Percentiles rank a stretch among this genome's conserved stretches.
phyloP scores from a whole-genome alignment of 2,329 filamentous ascomycete species.

The Verticillium longisporum region DNA sequence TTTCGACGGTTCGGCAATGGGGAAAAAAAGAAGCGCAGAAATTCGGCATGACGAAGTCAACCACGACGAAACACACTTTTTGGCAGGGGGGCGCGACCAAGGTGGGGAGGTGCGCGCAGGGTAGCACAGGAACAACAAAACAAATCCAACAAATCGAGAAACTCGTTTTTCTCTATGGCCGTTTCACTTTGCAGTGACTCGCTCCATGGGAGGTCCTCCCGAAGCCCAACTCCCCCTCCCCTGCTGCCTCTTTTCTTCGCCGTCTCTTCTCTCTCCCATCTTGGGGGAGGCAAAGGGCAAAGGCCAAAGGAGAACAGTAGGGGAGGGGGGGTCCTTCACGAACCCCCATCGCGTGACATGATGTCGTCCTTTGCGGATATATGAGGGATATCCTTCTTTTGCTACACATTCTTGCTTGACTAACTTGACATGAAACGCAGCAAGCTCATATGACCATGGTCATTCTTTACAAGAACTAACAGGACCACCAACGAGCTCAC shows the following conservation, averaged over 20 bases:
- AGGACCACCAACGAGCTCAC: background rate
- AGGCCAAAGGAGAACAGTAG: too few species aligned
- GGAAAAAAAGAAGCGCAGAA: background rate
- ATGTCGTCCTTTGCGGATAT: too few species aligned
- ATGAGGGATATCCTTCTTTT: background rate
- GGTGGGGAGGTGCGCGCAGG: background rate
- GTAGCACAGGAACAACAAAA: constrained; percentile 15
- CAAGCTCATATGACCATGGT: background rate
- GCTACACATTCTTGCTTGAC: background rate
- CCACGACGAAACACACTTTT: background rate
- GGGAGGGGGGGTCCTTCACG: too few species aligned
- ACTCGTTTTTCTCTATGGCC: constrained; percentile 59
- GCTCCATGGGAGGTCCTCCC: constrained; percentile 72
- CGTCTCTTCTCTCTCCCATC: too few species aligned
- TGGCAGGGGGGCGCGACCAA: background rate
- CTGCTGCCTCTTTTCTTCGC: constrained; percentile 3
- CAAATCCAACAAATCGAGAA: constrained; percentile 25
- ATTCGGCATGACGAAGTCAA: background rate
- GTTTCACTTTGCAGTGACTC: constrained; percentile 65
- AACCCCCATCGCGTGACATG: background rate
- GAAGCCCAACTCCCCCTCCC: constrained; percentile 34
- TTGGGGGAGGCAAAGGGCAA: background rate
- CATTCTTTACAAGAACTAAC: background rate
- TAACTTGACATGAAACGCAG: too few species aligned
- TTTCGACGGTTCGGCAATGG: background rate